phyloP scores from a whole-genome alignment of 805 yeast genomes.

The Candida lessepsii region DNA sequence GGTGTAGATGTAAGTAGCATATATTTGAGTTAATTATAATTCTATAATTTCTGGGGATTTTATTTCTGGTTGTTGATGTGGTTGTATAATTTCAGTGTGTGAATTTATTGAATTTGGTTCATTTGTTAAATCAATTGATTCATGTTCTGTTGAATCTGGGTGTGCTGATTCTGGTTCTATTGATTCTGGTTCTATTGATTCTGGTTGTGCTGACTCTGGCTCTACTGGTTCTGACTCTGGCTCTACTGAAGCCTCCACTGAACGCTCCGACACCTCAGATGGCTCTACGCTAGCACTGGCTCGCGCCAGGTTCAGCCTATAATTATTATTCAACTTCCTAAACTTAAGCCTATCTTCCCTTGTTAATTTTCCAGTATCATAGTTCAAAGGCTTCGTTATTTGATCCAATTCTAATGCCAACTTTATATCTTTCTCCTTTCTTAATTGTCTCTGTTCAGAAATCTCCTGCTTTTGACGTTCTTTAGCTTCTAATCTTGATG shows the following conservation, averaged over 20 bases:
- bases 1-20: background rate
- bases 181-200: background rate
- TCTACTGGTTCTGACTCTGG: background rate
- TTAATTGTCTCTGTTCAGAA: constrained; percentile 33
- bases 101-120: too few species aligned
- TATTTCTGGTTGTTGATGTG: too few species aligned
- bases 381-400: constrained; percentile 13
- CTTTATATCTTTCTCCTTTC: constrained; percentile 44
- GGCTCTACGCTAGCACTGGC: background rate
- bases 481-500: constrained; percentile 69
- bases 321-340: constrained; percentile 23
- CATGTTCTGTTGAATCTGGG: background rate
- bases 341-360: constrained; percentile 34
- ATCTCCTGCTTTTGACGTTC: constrained; percentile 54
- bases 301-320: too few species aligned
- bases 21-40: background rate
- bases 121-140: too few species aligned
- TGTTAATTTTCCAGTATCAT: constrained; percentile 22
- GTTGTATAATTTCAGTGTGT: too few species aligned
- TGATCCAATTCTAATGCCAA: constrained; percentile 34
- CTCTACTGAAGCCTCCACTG: too few species aligned
- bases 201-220: constrained; percentile 2
- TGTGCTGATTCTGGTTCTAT: background rate
- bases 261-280: too few species aligned
- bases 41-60: too few species aligned